Evolutionary conservation across 192 early-diverging fungal genomes (phyloP).

Genomic region (Coemansia sp.): DNA sequence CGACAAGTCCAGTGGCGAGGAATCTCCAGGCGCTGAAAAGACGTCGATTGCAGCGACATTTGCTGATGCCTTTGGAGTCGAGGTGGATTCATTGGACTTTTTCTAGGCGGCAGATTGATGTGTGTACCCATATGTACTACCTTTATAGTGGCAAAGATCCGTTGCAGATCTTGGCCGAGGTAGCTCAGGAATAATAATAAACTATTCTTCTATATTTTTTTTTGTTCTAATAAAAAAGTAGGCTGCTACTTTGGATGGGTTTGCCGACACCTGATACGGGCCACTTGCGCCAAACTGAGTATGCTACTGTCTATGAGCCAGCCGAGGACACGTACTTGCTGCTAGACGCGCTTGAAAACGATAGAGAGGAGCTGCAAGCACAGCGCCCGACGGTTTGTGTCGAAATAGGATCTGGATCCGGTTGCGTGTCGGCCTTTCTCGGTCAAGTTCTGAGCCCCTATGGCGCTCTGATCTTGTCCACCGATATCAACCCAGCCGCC

Average conservation of each 20-base stretch:
- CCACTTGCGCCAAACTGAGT: constrained; percentile 70
- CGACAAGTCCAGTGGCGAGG: constrained; percentile 31
- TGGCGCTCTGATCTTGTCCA: constrained; percentile 59
- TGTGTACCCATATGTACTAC: neutral
- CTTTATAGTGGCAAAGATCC: neutral
- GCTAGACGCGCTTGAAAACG: constrained; percentile 89
- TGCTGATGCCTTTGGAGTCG: constrained; percentile 46
- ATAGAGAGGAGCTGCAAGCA: constrained; percentile 59
- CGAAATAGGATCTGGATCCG: constrained; percentile 91
- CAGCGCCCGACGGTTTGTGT: constrained; percentile 71
- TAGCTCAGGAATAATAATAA: constrained; percentile 1
- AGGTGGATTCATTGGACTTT: constrained; percentile 53
- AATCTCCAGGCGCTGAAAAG: constrained; percentile 31
- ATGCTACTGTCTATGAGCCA: constrained; percentile 84
- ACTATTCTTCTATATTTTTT: neutral
- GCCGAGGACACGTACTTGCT: constrained; percentile 94
- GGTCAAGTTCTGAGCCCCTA: constrained; percentile 32
- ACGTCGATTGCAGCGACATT: constrained; percentile 40
- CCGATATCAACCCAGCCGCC: constrained; percentile 86
- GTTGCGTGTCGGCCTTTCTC: constrained; percentile 85
- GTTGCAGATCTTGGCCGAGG: neutral
- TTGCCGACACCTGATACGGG: constrained; percentile 79
- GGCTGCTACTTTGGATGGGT: constrained; percentile 13
- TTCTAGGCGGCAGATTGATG: constrained; percentile 26
- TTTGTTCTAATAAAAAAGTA: neutral